These are phyloP conservation scores for Orbilia oligospora DNA, from an alignment of 2,329 filamentous ascomycete genomes.

Conservation along the genomic window DNA sequence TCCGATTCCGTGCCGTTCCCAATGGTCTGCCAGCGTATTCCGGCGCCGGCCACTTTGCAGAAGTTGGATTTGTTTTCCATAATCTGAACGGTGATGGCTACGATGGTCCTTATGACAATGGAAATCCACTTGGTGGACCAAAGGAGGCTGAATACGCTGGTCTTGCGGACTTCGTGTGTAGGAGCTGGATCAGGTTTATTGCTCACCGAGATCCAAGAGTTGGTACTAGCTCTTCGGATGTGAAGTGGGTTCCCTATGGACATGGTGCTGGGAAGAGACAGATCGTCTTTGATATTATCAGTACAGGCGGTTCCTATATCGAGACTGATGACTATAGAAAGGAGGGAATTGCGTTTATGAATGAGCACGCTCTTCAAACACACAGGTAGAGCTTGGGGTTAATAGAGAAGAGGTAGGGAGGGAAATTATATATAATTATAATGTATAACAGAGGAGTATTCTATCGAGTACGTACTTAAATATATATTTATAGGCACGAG, in stretches of 20 bases:
- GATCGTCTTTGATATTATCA: slow-evolving; percentile 65
- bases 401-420: not conserved
- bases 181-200: slow-evolving; percentile 48
- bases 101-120: slow-evolving; percentile 22
- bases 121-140: slow-evolving; percentile 42
- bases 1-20: slow-evolving; percentile 74
- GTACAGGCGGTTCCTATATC: slow-evolving; percentile 65
- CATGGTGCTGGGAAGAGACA: slow-evolving; percentile 64
- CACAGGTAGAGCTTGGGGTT: slow-evolving; percentile 22
- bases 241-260: slow-evolving; percentile 65
- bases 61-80: slow-evolving; percentile 67
- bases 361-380: slow-evolving; percentile 45
- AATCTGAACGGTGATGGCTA: slow-evolving; percentile 64
- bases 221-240: slow-evolving; percentile 44
- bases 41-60: slow-evolving; percentile 72
- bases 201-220: slow-evolving; percentile 23
- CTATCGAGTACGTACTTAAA: no score
- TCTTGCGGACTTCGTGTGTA: slow-evolving; percentile 37
- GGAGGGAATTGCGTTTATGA: slow-evolving; percentile 66
- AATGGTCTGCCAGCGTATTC: slow-evolving; percentile 68
- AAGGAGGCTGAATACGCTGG: slow-evolving; percentile 63
- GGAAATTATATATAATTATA: slow-evolving; percentile 12
- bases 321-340: slow-evolving; percentile 66
- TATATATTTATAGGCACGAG: no score
- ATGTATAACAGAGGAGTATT: slow-evolving; percentile 1